Conservation (phyloP, 805 yeast species). For the Metschnikowia drakensbergensis region DNA sequence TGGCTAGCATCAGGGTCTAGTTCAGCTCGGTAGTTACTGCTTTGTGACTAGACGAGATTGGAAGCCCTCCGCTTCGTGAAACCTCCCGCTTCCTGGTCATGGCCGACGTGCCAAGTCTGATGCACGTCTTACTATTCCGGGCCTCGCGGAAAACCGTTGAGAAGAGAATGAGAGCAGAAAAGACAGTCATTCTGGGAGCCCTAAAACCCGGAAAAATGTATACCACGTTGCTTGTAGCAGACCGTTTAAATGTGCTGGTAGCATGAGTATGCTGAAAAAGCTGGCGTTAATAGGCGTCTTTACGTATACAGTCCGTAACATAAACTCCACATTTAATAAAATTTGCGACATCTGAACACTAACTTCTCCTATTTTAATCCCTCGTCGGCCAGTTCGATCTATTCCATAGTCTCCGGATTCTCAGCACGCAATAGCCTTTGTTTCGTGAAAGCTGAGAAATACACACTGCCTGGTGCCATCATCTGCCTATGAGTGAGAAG, state of each 20-base stretch:
- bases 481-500: constrained; percentile 9
- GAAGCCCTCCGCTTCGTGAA: no score
- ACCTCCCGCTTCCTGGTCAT: no score
- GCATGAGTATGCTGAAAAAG: neutral
- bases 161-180: no score
- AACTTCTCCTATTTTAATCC: neutral
- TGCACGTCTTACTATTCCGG: no score
- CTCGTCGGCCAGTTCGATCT: neutral
- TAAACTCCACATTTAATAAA: neutral
- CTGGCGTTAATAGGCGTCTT: constrained; percentile 1
- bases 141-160: no score
- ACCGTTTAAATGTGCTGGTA: neutral
- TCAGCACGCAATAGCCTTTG: neutral
- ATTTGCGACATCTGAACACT: neutral
- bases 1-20: neutral
- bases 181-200: no score
- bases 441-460: neutral
- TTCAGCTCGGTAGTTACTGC: neutral
- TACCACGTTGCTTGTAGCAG: neutral
- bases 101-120: no score
- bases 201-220: neutral
- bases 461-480: neutral
- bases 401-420: neutral
- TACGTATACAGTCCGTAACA: constrained; percentile 1
- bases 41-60: neutral